phyloP scores from a whole-genome alignment of 1,139 yeast genomes.

The Magnusiomyces sp. region DNA sequence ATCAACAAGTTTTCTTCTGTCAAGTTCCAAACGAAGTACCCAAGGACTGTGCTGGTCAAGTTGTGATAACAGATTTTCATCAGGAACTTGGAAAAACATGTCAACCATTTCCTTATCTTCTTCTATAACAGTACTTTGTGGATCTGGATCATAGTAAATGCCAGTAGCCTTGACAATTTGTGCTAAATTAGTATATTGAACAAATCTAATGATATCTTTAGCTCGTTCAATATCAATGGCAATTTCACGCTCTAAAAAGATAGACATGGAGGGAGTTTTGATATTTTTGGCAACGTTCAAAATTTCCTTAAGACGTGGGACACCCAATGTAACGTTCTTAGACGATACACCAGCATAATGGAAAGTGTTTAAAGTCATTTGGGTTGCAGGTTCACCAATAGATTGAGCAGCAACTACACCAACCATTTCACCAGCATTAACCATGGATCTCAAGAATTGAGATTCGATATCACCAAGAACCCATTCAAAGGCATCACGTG shows the following conservation, averaged over 20 bases:
- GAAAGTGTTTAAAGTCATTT: conserved; percentile 98
- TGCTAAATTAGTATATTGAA: conserved; percentile 90
- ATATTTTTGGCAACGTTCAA: conserved; percentile 95
- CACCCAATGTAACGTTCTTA: conserved; percentile 98
- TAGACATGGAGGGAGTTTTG: conserved; percentile 97
- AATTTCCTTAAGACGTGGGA: conserved; percentile 98
- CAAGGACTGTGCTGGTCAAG: conserved; percentile 95
- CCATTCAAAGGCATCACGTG: conserved; percentile 88
- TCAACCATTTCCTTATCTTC: conserved; percentile 97
- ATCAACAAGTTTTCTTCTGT: conserved; percentile 98
- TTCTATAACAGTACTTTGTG: conserved; percentile 87
- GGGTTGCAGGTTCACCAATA: conserved; percentile 99
- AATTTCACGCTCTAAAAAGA: conserved; percentile 70
- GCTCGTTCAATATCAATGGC: conserved; percentile 90
- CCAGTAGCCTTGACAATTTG: conserved; percentile 97
- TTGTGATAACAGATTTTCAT: conserved; percentile 91
- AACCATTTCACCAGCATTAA: conserved; percentile 99
- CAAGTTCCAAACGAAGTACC: conserved; percentile 91
- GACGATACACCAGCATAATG: conserved; percentile 99
- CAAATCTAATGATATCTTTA: conserved; percentile 90
- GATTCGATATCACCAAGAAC: conserved; percentile 88
- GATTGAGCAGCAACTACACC: conserved; percentile 99
- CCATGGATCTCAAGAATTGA: conserved; percentile 87
- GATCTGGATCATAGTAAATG: conserved; percentile 96
- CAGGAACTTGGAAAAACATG: conserved; percentile 95